Evolutionary conservation across 1,139 yeast species (phyloP).

Genomic region (Hyphopichia pseudoburtonii): DNA sequence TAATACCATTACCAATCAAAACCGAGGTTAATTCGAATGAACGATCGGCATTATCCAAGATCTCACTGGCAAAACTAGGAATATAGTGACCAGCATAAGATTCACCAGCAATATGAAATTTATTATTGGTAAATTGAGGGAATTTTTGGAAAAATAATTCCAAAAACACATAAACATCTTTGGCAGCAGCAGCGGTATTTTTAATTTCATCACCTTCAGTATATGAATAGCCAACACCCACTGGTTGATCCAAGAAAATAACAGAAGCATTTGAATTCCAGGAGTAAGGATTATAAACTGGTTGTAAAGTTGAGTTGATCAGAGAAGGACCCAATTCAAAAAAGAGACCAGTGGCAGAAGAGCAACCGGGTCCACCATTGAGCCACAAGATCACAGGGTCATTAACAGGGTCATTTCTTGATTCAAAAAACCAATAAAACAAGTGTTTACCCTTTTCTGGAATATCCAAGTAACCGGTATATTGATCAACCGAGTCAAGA

Average conservation of each 20-base stretch:
- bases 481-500: slow-evolving; percentile 60
- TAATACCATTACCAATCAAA: slow-evolving; percentile 81
- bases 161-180: slow-evolving; percentile 76
- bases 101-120: slow-evolving; percentile 85
- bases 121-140: slow-evolving; percentile 56
- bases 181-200: slow-evolving; percentile 70
- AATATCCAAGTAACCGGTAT: slow-evolving; percentile 65
- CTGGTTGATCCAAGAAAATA: slow-evolving; percentile 93
- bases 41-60: slow-evolving; percentile 62
- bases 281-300: slow-evolving; percentile 72
- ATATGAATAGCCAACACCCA: slow-evolving; percentile 83
- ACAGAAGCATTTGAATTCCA: slow-evolving; percentile 92
- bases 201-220: slow-evolving; percentile 55
- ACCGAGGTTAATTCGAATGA: slow-evolving; percentile 69
- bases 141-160: slow-evolving; percentile 76
- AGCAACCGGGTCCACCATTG: slow-evolving; percentile 92
- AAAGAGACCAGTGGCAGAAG: slow-evolving; percentile 86
- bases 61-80: slow-evolving; percentile 76
- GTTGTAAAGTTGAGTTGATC: slow-evolving; percentile 63
- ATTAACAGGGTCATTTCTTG: slow-evolving; percentile 81
- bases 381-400: slow-evolving; percentile 89
- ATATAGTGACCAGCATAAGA: slow-evolving; percentile 88
- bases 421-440: slow-evolving; percentile 87
- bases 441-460: slow-evolving; percentile 63
- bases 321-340: slow-evolving; percentile 89